Evolutionary conservation across 1,284 basidiomycete species (phyloP), one percentile per base, ranked within the genome.

Genomic region (Fistulina hepatica): DNA sequence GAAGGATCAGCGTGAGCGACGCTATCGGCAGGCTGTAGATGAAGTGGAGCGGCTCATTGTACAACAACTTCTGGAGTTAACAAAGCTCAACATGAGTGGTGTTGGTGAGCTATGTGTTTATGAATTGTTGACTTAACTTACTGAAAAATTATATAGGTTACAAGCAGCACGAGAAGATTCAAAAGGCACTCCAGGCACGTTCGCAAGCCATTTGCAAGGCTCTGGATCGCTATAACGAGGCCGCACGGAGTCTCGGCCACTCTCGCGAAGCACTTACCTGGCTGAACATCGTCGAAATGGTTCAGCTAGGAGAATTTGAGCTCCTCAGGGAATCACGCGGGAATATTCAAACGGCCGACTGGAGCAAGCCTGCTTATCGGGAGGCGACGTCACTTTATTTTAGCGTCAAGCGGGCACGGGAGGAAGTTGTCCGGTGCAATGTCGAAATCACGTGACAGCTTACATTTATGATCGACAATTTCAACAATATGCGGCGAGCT

Each of bases 1-100:
- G 4, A 22, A 11, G 0, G 21, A 38, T 4, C 21, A 42, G 19
- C 31, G 34, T 4, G 25, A 48, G 20, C 46, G 49, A 4, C 27
- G 41, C 12, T 55, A 51, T 33, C 39, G 37, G 2, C 26, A 21
- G 2, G 48, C 49, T 2, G 22, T 53, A 11, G 48, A 47, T 24
- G 30, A 41, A 5, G 41, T 55, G 1, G 44, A 55, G 25, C 30
- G 40, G 6, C 42, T 55, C 1, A 46, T 54, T 2, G 44, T 52
- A 0, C 46, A 46, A 27, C 44, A 44, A 5, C 40, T 54, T 20
- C 48, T 54, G 28, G 52, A 55, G 44, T 32, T 56, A 10, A 31
- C 41, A 5, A 51, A 53, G 36, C 23, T 48, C 2, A 44, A 53
- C 33, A 42, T 49, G 22, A 21, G 39, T 10, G 44, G 43, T 4